Base-by-base conservation (phyloP, 192 early-diverging fungal species). In the Backusella australiensis region DNA sequence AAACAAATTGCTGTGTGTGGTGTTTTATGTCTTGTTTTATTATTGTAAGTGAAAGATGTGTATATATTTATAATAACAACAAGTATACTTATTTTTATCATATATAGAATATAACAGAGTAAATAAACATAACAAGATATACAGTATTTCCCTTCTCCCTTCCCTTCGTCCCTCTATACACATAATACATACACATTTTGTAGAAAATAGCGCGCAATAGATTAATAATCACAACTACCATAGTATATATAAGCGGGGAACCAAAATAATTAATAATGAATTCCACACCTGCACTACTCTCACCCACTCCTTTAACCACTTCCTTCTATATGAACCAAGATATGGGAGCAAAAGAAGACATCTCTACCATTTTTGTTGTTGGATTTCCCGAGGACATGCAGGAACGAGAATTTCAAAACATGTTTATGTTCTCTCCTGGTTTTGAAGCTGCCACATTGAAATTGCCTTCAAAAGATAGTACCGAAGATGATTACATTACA, bases 321-420 rank as follows among this genome's bases (percentile, higher is more conserved):
- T 59, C 53, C 3, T 26, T 41, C 41, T 46, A 49, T 71, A 44
- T 46, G 38, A 36, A 49, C 26, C 69, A 71, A 46, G 69, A 71
- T 44, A 17, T 42, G 8, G 32, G 29, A 11, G 9, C 42, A 14
- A 78, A 46, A 66, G 95, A 99, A 75, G 98, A 99, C 71, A 97
- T 99, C 76, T 96, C 96, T 29, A 99, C 98, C 78, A 98, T 99
- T 77, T 99, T 99, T 89, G 96, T 98, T 15, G 97, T 98, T 53
- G 98, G 98, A 5, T 98, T 99, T 77, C 98, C 98, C 23, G 96
- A 98, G 26, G 98, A 99, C 84, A 97, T 98, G 95, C 91, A 91
- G 80, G 98, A 99, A 84, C 87, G 98, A 53, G 98, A 99, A 84
- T 99, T 99, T 78, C 97, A 97, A 79, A 98, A 97, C 85, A 98